phyloP scores from a whole-genome alignment of 495 filamentous ascomycete genomes.

The Penicillium dipodomyicola region DNA sequence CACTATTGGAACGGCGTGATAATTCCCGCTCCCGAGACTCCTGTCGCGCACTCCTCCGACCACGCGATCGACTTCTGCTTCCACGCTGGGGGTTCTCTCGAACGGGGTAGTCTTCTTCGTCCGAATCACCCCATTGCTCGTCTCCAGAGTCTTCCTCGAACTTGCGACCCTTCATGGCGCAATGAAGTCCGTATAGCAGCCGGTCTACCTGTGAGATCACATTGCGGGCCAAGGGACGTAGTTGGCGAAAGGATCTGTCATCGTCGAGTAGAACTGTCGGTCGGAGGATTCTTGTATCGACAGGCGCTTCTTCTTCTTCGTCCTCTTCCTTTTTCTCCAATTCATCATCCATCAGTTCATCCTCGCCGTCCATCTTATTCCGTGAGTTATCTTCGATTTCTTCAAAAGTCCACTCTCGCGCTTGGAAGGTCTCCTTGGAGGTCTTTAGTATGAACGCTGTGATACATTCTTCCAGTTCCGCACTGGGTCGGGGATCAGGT shows the following conservation, averaged over 20 bases:
- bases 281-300: constrained; percentile 24
- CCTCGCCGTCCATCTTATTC: neutral
- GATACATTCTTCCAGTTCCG: constrained; percentile 63
- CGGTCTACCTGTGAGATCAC: constrained; percentile 64
- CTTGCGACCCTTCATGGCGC: constrained; percentile 49
- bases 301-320: constrained; percentile 14
- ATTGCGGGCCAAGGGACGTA: constrained; percentile 62
- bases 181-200: constrained; percentile 65
- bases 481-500: constrained; percentile 49
- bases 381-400: constrained; percentile 2
- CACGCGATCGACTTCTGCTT: constrained; percentile 28
- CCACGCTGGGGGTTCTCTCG: constrained; percentile 13
- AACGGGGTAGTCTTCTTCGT: constrained; percentile 14
- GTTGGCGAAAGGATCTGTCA: constrained; percentile 54
- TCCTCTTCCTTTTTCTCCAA: constrained; percentile 13
- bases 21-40: constrained; percentile 6
- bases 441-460: constrained; percentile 57
- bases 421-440: constrained; percentile 62
- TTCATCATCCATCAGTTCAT: constrained; percentile 6
- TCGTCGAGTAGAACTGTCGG: constrained; percentile 59
- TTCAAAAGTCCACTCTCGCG: constrained; percentile 33
- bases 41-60: constrained; percentile 28
- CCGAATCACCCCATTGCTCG: constrained; percentile 24
- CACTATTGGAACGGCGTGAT: constrained; percentile 16
- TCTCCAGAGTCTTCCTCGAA: constrained; percentile 26